These are phyloP conservation scores for Epichloe typhina DNA, from an alignment of 2,329 filamentous ascomycete genomes.

Conservation along the genomic window DNA sequence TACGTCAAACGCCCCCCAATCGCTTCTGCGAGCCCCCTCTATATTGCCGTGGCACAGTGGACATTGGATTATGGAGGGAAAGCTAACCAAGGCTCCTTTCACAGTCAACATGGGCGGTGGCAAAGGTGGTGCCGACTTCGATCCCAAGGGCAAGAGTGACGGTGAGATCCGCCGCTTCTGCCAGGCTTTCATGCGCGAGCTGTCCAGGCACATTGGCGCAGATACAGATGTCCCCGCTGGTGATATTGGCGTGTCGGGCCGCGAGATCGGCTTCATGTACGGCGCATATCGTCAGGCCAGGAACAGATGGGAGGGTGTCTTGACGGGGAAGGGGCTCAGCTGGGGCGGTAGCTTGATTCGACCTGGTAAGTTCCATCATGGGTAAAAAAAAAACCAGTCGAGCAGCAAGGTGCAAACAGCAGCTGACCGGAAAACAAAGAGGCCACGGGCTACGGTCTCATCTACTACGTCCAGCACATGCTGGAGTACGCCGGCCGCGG, in stretches of 20 bases:
- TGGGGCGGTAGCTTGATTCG: constrained; percentile 94
- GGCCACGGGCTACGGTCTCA: constrained; percentile 89
- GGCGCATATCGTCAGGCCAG: constrained; percentile 80
- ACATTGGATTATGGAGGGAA: neutral
- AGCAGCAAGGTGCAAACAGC: neutral
- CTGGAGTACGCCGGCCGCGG: constrained; percentile 81
- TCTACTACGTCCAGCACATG: constrained; percentile 97
- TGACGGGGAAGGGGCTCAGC: constrained; percentile 86
- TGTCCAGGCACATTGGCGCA: constrained; percentile 89
- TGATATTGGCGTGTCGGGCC: constrained; percentile 85
- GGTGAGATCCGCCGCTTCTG: constrained; percentile 97
- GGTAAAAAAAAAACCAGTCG: too few relatives aligned
- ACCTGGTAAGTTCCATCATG: constrained; percentile 33
- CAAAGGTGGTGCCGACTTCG: constrained; percentile 96
- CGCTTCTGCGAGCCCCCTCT: neutral
- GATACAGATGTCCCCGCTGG: constrained; percentile 94
- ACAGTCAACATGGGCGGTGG: constrained; percentile 71
- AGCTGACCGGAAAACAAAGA: constrained; percentile 33
- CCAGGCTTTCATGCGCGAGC: constrained; percentile 88
- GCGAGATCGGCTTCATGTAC: constrained; percentile 91
- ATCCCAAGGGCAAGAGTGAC: constrained; percentile 97
- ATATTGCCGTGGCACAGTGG: neutral
- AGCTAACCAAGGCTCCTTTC: neutral
- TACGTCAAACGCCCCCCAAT: constrained; percentile 36
- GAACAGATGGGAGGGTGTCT: constrained; percentile 89